These are phyloP conservation scores for Penstemon barbatus DNA, from an alignment of 257 asterid species.

Conservation along the genomic window DNA sequence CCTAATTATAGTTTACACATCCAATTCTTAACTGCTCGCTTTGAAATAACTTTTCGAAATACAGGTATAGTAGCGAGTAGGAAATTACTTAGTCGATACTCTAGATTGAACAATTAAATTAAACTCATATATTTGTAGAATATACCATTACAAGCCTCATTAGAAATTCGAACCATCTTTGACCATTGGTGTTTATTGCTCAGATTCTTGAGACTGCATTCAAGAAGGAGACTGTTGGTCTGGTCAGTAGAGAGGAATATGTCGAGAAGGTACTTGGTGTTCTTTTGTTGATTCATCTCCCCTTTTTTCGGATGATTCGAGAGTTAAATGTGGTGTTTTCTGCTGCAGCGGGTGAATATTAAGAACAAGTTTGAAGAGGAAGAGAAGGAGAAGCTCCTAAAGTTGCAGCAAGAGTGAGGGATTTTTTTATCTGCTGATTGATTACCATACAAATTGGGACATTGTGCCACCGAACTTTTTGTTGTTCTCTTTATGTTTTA, in stretches of 20 bases:
- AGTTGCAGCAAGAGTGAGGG: constrained; percentile 93
- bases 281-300: not conserved
- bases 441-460: not conserved
- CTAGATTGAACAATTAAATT: not conserved
- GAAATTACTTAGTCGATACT: not conserved
- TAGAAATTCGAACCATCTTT: not conserved
- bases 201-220: constrained; percentile 96
- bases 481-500: not conserved
- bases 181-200: constrained; percentile 12
- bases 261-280: constrained; percentile 79
- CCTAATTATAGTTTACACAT: too few relatives aligned
- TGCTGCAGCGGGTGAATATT: constrained; percentile 83
- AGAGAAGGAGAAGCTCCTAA: constrained; percentile 96
- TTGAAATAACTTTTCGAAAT: too few relatives aligned
- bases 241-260: constrained; percentile 91
- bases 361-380: constrained; percentile 92
- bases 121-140: not conserved
- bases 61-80: not conserved
- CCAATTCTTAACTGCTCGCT: too few relatives aligned
- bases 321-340: constrained; percentile 1
- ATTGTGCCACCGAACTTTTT: not conserved
- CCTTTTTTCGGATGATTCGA: not conserved
- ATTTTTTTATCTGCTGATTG: constrained; percentile 5
- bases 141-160: not conserved
- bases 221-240: constrained; percentile 99